Base-by-base conservation (phyloP, 2,329 filamentous ascomycete genomes). In the Phyllosticta citriasiana region DNA sequence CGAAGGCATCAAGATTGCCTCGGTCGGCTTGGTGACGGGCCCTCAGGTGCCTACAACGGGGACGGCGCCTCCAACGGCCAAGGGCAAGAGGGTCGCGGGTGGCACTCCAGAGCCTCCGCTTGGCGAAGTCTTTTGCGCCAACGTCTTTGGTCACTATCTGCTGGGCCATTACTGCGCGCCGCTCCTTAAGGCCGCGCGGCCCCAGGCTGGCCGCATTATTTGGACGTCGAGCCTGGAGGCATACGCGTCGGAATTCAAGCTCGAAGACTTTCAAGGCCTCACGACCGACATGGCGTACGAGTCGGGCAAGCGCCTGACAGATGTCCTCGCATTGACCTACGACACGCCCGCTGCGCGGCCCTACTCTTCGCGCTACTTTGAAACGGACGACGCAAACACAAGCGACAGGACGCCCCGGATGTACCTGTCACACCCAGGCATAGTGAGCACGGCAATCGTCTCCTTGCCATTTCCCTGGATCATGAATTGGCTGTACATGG, bases 141-240 rank as follows among this genome's bases (percentile, higher is more conserved):
- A 97, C 70, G 82, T 96, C 30, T 97, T 99, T 71, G 94, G 94
- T 0, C 94, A 99, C 76, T 97, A 99, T 72, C 77, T 97, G 69
- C 84, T 99, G 25, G 84, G 84, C 16, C 92, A 96, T 72, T 85
- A 87, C 69, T 81, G 97, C 10, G 81, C 88, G 66, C 88, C 90
- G 0, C 78, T 97, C 10, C 81, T 99, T 52, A 63, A 63, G 8
- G 66, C 67, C 76, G 78, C 67, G 78, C 84, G 57, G 70, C 69
- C 16, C 69, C 74, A 16, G 67, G 68, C 51, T 65, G 88, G 85
- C 8, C 84, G 91, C 57, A 82, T 99, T 58, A 82, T 97, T 65
- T 97, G 93, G 92, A 85, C 91, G 9, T 89, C 88, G 64, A 95
- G 88, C 68, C 77, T 97, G 56, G 92, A 96, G 69, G 86, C 88